Evolutionary conservation across 768 basidiomycete species (phyloP).

Genomic region (Phaeolepiota aurea): DNA sequence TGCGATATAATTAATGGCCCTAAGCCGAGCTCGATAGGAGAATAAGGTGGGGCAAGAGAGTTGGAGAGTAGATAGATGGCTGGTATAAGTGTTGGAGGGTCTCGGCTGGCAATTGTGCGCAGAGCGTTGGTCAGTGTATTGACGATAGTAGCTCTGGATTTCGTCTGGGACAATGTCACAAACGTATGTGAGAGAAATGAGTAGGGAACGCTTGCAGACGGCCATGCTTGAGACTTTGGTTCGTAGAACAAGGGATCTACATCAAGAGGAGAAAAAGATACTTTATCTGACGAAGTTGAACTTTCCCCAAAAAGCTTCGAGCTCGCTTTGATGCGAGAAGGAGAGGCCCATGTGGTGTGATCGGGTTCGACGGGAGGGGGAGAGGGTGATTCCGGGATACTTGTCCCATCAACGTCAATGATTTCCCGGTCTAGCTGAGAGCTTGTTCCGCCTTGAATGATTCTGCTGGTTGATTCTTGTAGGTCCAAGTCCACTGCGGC

Average conservation of each 20-base stretch:
- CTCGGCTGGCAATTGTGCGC: constrained; percentile 54
- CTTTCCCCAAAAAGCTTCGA: background rate
- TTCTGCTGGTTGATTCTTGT: constrained; percentile 9
- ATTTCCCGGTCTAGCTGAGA: background rate
- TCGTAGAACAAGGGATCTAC: constrained; percentile 43
- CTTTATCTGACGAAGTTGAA: constrained; percentile 9
- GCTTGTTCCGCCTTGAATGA: constrained; percentile 11
- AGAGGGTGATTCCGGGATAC: background rate
- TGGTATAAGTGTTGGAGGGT: constrained; percentile 65
- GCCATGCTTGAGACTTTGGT: constrained; percentile 35
- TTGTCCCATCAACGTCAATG: background rate
- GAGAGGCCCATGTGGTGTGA: background rate
- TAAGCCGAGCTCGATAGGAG: constrained; percentile 60
- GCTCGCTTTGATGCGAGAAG: too few species aligned
- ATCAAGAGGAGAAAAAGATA: constrained; percentile 23
- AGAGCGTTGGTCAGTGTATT: constrained; percentile 70
- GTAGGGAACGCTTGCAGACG: constrained; percentile 44
- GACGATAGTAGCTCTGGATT: constrained; percentile 63
- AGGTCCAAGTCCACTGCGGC: too few species aligned
- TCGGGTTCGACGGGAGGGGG: background rate
- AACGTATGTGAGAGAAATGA: constrained; percentile 64
- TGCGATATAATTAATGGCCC: constrained; percentile 61
- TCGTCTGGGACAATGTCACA: constrained; percentile 50
- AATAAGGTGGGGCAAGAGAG: constrained; percentile 68
- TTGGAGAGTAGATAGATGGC: constrained; percentile 80